Conservation (phyloP, 108 stramenopile genomes). For the Fistulifera solaris region DNA sequence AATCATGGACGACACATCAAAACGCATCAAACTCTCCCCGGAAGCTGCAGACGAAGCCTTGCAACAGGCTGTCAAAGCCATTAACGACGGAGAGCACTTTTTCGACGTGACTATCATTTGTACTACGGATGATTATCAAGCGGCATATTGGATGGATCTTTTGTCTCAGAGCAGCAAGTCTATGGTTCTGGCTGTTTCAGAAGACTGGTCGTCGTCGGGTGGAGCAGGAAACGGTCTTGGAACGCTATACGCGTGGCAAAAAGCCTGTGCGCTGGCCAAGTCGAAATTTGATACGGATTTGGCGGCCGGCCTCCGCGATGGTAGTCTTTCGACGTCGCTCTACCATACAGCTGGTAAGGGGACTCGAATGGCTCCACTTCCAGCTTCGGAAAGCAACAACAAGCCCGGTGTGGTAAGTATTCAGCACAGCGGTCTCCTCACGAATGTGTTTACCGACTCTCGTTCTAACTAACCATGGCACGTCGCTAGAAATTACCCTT, state of each 20-base stretch:
- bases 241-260: slow-evolving; percentile 91
- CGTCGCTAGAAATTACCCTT: slow-evolving; percentile 80
- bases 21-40: too few relatives aligned
- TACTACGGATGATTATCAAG: slow-evolving; percentile 91
- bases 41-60: slow-evolving; percentile 14
- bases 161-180: slow-evolving; percentile 16
- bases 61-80: slow-evolving; percentile 65
- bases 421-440: too few relatives aligned
- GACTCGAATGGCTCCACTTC: slow-evolving; percentile 94
- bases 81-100: slow-evolving; percentile 47
- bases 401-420: slow-evolving; percentile 95
- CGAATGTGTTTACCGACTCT: too few relatives aligned
- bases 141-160: slow-evolving; percentile 96
- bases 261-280: slow-evolving; percentile 76
- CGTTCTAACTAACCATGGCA: neutral
- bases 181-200: slow-evolving; percentile 88
- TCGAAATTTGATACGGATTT: slow-evolving; percentile 54
- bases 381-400: slow-evolving; percentile 98
- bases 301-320: slow-evolving; percentile 25
- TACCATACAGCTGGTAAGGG: slow-evolving; percentile 98
- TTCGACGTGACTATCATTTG: slow-evolving; percentile 96
- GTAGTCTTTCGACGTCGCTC: slow-evolving; percentile 77
- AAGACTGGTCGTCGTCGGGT: slow-evolving; percentile 85
- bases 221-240: slow-evolving; percentile 95
- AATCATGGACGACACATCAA: too few relatives aligned